phyloP scores from a whole-genome alignment of 345 rosid genomes.

The Arabidopsis arenosa region DNA sequence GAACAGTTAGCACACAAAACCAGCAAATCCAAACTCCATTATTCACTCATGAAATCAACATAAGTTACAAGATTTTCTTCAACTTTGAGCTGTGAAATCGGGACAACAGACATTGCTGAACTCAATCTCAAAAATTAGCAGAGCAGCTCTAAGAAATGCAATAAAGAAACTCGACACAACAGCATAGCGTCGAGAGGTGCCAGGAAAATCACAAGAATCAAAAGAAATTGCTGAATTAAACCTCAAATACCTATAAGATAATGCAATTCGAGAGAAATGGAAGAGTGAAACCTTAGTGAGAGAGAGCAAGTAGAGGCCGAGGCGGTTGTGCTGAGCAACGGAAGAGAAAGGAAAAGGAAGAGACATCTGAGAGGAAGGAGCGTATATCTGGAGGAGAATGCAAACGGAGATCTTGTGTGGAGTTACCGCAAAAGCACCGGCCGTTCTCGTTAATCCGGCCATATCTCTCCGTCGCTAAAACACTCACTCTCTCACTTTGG shows the following conservation, averaged over 20 bases:
- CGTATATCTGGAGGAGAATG: conserved; percentile 75
- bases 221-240: conserved; percentile 11
- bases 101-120: conserved; percentile 1
- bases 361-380: conserved; percentile 67
- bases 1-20: background rate
- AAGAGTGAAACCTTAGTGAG: conserved; percentile 69
- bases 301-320: conserved; percentile 76
- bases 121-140: background rate
- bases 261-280: background rate
- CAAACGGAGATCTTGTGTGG: conserved; percentile 94
- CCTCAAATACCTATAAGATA: background rate
- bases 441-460: conserved; percentile 56
- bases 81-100: background rate
- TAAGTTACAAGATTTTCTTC: background rate
- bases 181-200: conserved; percentile 1
- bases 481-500: background rate
- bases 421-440: conserved; percentile 64
- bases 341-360: conserved; percentile 79
- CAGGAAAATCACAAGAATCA: background rate
- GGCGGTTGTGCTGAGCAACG: conserved; percentile 89
- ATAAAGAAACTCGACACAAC: background rate
- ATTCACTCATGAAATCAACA: background rate
- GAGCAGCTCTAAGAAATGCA: conserved; percentile 2
- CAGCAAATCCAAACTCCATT: background rate
- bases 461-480: conserved; percentile 34